These are phyloP conservation scores for Leccinum aurantiacum DNA, from an alignment of 768 basidiomycete species.

Conservation along the genomic window DNA sequence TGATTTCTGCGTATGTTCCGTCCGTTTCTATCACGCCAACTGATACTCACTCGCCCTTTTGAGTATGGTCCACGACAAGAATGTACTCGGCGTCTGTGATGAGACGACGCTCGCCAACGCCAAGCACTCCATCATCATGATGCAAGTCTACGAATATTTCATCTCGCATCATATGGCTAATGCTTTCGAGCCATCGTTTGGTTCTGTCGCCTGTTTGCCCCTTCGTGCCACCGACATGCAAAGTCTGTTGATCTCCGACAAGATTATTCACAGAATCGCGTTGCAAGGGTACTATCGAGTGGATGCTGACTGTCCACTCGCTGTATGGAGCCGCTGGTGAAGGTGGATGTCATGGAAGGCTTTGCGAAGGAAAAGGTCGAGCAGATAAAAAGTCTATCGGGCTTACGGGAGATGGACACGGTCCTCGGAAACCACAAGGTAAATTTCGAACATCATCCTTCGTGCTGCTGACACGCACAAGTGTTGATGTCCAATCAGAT, in stretches of 20 bases:
- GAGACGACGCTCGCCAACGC: conserved; percentile 92
- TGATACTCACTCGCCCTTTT: background rate
- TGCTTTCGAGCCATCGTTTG: conserved; percentile 94
- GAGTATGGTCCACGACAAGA: conserved; percentile 97
- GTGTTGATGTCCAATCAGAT: no score
- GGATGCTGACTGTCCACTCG: no score
- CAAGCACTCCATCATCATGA: conserved; percentile 95
- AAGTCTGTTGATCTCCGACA: conserved; percentile 92
- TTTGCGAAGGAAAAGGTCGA: no score
- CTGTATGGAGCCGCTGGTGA: no score
- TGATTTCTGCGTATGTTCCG: no score
- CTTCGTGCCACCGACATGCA: conserved; percentile 92
- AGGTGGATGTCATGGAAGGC: no score
- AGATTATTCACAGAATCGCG: conserved; percentile 92
- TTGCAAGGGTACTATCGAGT: conserved; percentile 38
- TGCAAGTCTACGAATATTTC: conserved; percentile 99
- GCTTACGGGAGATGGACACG: no score
- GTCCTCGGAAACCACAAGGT: no score
- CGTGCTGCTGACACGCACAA: no score
- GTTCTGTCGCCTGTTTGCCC: conserved; percentile 98
- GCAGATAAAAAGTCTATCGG: no score
- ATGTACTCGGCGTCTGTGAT: conserved; percentile 90
- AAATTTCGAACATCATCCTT: no score
- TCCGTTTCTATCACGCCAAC: background rate
- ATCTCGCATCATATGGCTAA: conserved; percentile 99